phyloP scores from a whole-genome alignment of 257 asterid species.

The Solanum chiquidenum region DNA sequence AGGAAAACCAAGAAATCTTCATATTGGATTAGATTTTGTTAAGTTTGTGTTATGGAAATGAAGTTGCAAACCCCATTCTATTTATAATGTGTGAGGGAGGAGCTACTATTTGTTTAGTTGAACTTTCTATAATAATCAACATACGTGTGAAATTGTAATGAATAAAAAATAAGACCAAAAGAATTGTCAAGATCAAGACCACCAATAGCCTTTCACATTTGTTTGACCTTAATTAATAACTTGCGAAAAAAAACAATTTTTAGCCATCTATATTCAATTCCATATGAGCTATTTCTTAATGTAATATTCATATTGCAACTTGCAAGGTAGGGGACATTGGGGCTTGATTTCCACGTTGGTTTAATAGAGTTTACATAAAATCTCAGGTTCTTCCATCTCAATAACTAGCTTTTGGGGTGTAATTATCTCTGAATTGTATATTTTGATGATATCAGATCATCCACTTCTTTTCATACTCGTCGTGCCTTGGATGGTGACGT shows the following conservation, averaged over 20 bases:
- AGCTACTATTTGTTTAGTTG: not conserved
- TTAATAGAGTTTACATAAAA: not conserved
- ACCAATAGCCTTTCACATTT: not conserved
- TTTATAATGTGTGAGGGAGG: not conserved
- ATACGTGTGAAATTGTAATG: not conserved
- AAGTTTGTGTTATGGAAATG: not conserved
- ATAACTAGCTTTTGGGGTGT: not conserved
- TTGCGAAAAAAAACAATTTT: not conserved
- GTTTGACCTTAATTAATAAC: not conserved
- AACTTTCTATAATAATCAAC: not conserved
- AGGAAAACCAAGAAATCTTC: not conserved
- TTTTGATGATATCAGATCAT: not conserved
- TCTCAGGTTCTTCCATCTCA: not conserved
- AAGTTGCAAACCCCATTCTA: not conserved
- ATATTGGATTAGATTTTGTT: not conserved
- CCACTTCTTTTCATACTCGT: rapidly evolving
- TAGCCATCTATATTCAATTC: not conserved
- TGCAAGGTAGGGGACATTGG: not conserved
- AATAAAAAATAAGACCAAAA: not conserved
- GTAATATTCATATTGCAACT: not conserved
- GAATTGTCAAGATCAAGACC: not conserved
- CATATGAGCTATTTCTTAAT: not conserved
- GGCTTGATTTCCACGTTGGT: not conserved
- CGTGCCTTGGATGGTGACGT: not conserved
- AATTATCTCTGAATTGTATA: not conserved